Percentiles rank a stretch among this genome's conserved stretches.
Conservation (phyloP, 371 early-diverging fungal genomes). For the Mortierella sp. region DNA sequence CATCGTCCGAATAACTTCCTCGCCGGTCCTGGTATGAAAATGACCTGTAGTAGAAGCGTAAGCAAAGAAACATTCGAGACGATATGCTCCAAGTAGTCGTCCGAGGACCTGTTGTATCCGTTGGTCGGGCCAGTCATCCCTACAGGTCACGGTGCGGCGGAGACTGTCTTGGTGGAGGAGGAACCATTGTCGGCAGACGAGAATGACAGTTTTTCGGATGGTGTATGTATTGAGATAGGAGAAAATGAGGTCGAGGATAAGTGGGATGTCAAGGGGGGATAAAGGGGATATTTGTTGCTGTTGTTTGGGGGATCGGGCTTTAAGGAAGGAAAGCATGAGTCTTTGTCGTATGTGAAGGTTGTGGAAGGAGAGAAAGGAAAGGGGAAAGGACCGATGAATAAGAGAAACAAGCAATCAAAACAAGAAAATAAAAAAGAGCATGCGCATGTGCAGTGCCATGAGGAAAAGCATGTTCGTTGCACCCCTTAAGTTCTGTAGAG, state of each 20-base stretch:
- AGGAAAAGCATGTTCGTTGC: too few species aligned
- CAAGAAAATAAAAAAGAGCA: too few species aligned
- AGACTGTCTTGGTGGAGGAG: not conserved
- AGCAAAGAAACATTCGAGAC: not conserved
- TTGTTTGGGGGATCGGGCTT: too few species aligned
- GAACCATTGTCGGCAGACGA: slow-evolving; percentile 13
- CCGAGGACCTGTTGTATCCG: too few species aligned
- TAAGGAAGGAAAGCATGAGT: too few species aligned
- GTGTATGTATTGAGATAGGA: not conserved
- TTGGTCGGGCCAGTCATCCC: not conserved
- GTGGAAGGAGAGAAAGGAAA: too few species aligned
- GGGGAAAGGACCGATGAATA: too few species aligned
- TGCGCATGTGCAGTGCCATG: too few species aligned
- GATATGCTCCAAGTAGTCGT: not conserved
- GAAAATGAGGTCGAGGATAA: not conserved
- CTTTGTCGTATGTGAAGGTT: too few species aligned
- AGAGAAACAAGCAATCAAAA: too few species aligned
- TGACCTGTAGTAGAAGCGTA: not conserved
- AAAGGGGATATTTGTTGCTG: too few species aligned
- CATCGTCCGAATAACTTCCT: not conserved
- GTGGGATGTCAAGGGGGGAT: not conserved
- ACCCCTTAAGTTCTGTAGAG: too few species aligned
- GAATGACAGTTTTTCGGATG: not conserved
- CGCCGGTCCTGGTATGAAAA: not conserved
- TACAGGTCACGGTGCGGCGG: not conserved